A percentile compares a stretch with the other conserved stretches of the same genome.
phyloP scores from a whole-genome alignment of 768 basidiomycete genomes.

The Sarcodon sp. region DNA sequence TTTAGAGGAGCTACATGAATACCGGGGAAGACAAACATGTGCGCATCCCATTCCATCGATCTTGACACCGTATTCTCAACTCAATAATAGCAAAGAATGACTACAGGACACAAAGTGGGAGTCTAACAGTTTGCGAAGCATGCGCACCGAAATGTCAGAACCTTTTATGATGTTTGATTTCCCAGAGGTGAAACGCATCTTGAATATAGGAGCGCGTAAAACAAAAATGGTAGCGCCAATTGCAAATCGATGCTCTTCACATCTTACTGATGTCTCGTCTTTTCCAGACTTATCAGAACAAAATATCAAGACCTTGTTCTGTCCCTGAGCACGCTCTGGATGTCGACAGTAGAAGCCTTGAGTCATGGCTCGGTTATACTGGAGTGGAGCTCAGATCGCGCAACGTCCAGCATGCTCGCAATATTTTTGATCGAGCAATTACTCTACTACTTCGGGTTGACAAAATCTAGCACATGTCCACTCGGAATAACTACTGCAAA shows the following conservation, averaged over 20 bases:
- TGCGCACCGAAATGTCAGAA: too few species aligned
- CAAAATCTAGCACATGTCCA: conserved; percentile 95
- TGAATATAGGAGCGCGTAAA: too few species aligned
- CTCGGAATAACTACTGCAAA: conserved; percentile 91
- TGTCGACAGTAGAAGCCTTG: conserved; percentile 74
- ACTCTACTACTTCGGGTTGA: conserved; percentile 89
- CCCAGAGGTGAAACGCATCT: too few species aligned
- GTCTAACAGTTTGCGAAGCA: too few species aligned
- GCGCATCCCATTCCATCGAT: conserved; percentile 11
- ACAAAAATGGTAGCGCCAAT: conserved; percentile 28
- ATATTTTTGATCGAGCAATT: conserved; percentile 91
- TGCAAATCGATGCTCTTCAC: not conserved
- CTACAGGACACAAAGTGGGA: conserved; percentile 81
- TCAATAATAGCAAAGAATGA: conserved; percentile 62
- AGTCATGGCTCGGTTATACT: conserved; percentile 82
- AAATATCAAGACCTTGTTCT: conserved; percentile 58
- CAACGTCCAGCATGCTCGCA: conserved; percentile 89
- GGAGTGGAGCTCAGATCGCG: conserved; percentile 94
- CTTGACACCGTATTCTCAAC: not conserved
- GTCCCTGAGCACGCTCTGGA: conserved; percentile 91
- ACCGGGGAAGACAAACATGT: conserved; percentile 75
- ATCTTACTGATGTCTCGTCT: not conserved
- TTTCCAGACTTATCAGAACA: conserved; percentile 75
- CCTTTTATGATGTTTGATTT: conserved; percentile 7
- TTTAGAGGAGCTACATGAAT: conserved; percentile 76